These are phyloP conservation scores for Neobulgaria alba DNA, from an alignment of 2,329 filamentous ascomycete species.

Conservation along the genomic window DNA sequence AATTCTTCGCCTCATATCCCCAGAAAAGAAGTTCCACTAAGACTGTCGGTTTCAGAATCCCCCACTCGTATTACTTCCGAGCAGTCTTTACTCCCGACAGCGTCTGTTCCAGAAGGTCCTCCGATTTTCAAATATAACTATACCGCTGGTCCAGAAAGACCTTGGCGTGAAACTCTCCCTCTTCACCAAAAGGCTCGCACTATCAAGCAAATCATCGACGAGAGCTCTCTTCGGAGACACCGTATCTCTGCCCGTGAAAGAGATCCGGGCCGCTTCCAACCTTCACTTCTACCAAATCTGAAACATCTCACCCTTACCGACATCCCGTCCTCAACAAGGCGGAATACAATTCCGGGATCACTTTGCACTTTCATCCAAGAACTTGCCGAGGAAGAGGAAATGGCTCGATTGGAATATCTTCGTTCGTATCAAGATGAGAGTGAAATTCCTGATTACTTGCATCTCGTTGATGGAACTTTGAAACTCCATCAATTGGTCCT, in stretches of 20 bases:
- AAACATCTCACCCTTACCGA: slow-evolving; percentile 13
- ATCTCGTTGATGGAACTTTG: not conserved
- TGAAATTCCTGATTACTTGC: not conserved
- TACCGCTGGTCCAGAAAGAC: slow-evolving; percentile 1
- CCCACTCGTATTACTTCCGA: not conserved
- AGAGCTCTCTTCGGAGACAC: slow-evolving; percentile 10
- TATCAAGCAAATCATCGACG: slow-evolving; percentile 6
- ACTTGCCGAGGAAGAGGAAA: slow-evolving; percentile 16
- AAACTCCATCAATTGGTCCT: slow-evolving; percentile 11
- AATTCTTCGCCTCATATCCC: not conserved
- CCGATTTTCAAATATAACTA: slow-evolving; percentile 9
- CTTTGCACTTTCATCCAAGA: slow-evolving; percentile 16
- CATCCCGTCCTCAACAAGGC: slow-evolving; percentile 10
- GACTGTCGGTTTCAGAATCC: slow-evolving; percentile 3
- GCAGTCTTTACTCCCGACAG: not conserved
- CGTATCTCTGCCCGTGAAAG: slow-evolving; percentile 11
- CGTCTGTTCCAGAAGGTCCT: slow-evolving; percentile 6
- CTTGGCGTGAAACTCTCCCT: slow-evolving; percentile 2
- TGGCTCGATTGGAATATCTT: slow-evolving; percentile 10
- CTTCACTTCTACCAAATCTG: slow-evolving; percentile 14
- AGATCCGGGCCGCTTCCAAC: slow-evolving; percentile 12
- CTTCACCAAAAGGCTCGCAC: slow-evolving; percentile 2
- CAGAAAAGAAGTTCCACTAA: slow-evolving; percentile 1
- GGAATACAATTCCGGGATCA: slow-evolving; percentile 5
- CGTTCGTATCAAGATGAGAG: not conserved